phyloP scores from a whole-genome alignment of 176 grass and related monocot species.

The Rhynchospora tenuis region DNA sequence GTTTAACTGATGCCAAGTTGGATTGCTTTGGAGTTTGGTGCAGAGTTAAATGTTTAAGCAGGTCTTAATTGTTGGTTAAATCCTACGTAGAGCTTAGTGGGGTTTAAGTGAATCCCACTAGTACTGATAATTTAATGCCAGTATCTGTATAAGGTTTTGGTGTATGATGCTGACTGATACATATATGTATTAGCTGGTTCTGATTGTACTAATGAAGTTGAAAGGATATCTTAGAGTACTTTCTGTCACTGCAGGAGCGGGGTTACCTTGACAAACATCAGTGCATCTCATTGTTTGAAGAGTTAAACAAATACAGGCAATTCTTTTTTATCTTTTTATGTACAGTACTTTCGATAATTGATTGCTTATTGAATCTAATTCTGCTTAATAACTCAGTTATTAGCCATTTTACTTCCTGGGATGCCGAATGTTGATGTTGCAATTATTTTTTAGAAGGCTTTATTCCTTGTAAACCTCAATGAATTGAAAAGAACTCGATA shows the following conservation, averaged over 20 bases:
- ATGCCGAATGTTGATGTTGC: neutral
- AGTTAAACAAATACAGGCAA: slow-evolving; percentile 90
- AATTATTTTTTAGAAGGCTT: neutral
- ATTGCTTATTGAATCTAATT: neutral
- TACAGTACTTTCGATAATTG: slow-evolving; percentile 3
- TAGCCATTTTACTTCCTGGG: neutral
- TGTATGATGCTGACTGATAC: neutral
- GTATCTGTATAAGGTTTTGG: neutral
- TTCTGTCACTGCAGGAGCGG: slow-evolving; percentile 37
- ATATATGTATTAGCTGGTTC: neutral
- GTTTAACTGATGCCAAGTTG: neutral
- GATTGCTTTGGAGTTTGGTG: neutral
- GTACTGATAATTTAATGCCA: neutral
- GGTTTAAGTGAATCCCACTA: neutral
- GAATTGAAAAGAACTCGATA: neutral
- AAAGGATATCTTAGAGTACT: slow-evolving; percentile 19
- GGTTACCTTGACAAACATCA: slow-evolving; percentile 81
- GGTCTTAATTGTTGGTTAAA: neutral
- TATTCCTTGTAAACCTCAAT: neutral
- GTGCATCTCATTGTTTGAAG: slow-evolving; percentile 71
- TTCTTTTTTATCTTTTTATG: slow-evolving; percentile 14
- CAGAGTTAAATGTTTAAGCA: no score
- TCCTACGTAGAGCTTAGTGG: neutral
- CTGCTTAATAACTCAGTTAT: neutral
- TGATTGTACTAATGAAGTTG: slow-evolving; percentile 2